A percentile compares a stretch with the other conserved stretches of the same genome.
Conservation (phyloP, 108 stramenopile species). For the Heterococcus sp. region DNA sequence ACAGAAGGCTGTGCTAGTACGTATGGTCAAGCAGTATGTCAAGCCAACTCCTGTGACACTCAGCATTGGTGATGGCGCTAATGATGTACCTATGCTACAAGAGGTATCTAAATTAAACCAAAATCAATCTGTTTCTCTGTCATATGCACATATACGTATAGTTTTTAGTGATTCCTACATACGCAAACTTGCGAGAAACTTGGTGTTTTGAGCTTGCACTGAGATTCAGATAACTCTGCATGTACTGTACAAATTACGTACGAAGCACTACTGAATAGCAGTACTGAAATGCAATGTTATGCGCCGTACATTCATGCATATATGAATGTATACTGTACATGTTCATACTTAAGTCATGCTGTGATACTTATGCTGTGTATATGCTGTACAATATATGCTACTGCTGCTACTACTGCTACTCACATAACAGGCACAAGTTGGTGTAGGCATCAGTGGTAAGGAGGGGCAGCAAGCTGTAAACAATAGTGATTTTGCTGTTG, state of each 20-base stretch:
- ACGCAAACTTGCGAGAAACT: not conserved
- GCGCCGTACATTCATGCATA: not conserved
- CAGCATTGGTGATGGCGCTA: slow-evolving; percentile 64
- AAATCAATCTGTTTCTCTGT: not conserved
- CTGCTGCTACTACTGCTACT: not conserved
- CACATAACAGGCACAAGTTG: slow-evolving; percentile 60
- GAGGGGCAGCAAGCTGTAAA: slow-evolving; percentile 65
- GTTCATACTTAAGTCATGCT: not conserved
- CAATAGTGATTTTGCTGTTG: slow-evolving; percentile 60
- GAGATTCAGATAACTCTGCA: not conserved
- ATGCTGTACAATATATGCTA: not conserved
- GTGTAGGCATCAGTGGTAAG: slow-evolving; percentile 64
- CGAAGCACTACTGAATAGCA: not conserved
- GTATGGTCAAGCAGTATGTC: slow-evolving; percentile 41
- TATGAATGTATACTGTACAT: not conserved
- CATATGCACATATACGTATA: not conserved
- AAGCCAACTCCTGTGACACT: slow-evolving; percentile 45
- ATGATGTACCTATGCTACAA: slow-evolving; percentile 61
- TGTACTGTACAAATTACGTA: not conserved
- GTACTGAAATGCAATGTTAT: not conserved
- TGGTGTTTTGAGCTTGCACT: not conserved
- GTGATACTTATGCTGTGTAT: not conserved
- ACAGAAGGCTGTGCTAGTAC: slow-evolving; percentile 57
- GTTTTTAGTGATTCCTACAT: not conserved
- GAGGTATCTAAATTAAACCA: not conserved